Evolutionary conservation across 2,329 filamentous ascomycete genomes (phyloP), one percentile per base, ranked within the genome.

Genomic region (Botrytis elliptica): DNA sequence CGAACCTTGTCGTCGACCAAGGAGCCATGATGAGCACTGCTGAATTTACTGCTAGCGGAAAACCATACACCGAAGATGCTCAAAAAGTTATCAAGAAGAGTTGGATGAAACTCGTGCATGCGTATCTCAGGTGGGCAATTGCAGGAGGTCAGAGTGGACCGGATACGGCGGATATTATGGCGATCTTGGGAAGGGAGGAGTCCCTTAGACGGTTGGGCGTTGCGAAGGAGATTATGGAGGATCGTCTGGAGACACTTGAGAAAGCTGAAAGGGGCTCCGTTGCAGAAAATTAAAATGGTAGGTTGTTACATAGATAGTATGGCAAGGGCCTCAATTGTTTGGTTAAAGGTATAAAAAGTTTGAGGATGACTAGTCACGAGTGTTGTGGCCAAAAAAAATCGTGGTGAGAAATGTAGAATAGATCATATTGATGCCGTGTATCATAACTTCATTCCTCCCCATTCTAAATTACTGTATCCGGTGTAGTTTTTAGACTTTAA

Each of bases 61-160:
- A 66, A n/a, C 25, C 29, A 33, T 66, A 33, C 33, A 59, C n/a
- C 16, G 68, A 60, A 22, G 33, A 29, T 60, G 49, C 36, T n/a
- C 44, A 71, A 12, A 38, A 70, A n/a, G 29, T 57, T 9, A 52
- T 75, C 5, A 70, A 60, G 36, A 82, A 80, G 67, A 76, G 76
- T n/a, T 80, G 81, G 76, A 85, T 83, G 74, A 85, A 83, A 71
- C 81, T 85, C 69, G 76, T 89, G 7, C 87, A 89, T 80, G 81
- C 85, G 73, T 89, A 87, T 77, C 81, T 91, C 71, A 85, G 89
- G 70, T 87, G 87, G 84, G 88, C 86, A 2, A 76, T 91, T 38
- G 83, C 84, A 3, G 87, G 84, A 59, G 87, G 87, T 3, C 82
- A 82, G 33, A 83, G 85, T 16, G 89, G 89, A 0, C 88, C 88